Conservation (phyloP, 441 rosid genomes). For the Syzygium malaccense region DNA sequence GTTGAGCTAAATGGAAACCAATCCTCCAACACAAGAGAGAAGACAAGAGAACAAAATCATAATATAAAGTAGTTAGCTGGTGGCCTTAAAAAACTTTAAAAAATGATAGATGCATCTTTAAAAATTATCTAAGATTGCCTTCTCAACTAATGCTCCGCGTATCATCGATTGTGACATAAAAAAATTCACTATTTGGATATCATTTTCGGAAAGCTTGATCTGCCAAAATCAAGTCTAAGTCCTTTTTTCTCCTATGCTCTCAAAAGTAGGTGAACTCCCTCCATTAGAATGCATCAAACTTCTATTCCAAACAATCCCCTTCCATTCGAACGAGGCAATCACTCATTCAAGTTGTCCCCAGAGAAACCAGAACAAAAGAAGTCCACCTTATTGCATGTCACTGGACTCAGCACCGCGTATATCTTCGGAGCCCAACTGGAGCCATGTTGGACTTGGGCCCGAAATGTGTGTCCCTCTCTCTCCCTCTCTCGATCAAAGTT, state of each 20-base stretch:
- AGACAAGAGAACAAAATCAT: not conserved
- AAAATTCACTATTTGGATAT: not conserved
- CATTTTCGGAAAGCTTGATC: not conserved
- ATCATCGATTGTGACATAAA: not conserved
- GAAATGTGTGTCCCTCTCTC: not conserved
- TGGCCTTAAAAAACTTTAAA: not conserved
- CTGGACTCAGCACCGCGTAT: not conserved
- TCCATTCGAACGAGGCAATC: not conserved
- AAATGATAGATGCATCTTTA: not conserved
- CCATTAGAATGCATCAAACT: not conserved
- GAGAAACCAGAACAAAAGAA: not conserved
- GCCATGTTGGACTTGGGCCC: not conserved
- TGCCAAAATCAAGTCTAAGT: not conserved
- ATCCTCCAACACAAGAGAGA: not conserved
- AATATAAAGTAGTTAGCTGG: not conserved
- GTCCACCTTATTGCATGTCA: not conserved
- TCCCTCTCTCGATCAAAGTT: not conserved
- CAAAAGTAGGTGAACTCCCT: not conserved
- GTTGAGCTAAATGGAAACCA: not conserved
- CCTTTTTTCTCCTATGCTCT: not conserved
- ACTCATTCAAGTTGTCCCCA: not conserved
- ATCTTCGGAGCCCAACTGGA: not conserved
- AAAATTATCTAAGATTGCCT: not conserved
- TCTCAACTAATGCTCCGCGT: rapidly evolving
- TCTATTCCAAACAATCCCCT: not conserved